These are phyloP conservation scores for Amanita subjunquillea DNA, from an alignment of 768 basidiomycete genomes.

Conservation along the genomic window DNA sequence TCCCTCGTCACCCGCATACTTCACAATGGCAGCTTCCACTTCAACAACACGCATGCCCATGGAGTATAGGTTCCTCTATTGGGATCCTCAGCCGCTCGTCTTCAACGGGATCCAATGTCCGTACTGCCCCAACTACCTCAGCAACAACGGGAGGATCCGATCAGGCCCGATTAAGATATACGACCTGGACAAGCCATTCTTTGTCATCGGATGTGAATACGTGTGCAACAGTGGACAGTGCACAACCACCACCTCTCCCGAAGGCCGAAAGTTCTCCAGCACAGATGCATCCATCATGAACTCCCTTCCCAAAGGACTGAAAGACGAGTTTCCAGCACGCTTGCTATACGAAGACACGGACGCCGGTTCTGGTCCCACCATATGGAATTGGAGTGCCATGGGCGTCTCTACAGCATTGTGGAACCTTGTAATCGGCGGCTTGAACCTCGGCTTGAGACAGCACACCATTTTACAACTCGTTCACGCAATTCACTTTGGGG, in stretches of 20 bases:
- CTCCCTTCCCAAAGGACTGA: slow-evolving; percentile 54
- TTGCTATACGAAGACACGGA: slow-evolving; percentile 49
- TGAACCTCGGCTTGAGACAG: slow-evolving; percentile 50
- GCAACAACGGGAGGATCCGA: slow-evolving; percentile 62
- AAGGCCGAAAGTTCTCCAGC: slow-evolving; percentile 60
- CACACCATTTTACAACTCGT: slow-evolving; percentile 54
- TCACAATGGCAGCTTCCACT: slow-evolving; percentile 65
- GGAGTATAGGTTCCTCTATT: slow-evolving; percentile 75
- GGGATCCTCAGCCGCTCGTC: slow-evolving; percentile 77
- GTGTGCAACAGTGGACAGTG: slow-evolving; percentile 47
- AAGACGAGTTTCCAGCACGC: slow-evolving; percentile 65
- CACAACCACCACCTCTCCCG: slow-evolving; percentile 26
- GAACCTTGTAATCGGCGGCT: slow-evolving; percentile 57
- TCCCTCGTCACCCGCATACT: slow-evolving; percentile 68
- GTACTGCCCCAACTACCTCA: slow-evolving; percentile 45
- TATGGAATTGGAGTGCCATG: slow-evolving; percentile 73
- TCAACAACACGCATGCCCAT: slow-evolving; percentile 58
- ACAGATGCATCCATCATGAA: slow-evolving; percentile 66
- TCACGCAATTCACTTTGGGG: slow-evolving; percentile 44
- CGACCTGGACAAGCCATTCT: slow-evolving; percentile 73
- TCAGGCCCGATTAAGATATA: slow-evolving; percentile 71
- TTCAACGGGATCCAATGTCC: slow-evolving; percentile 79
- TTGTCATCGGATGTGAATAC: slow-evolving; percentile 80
- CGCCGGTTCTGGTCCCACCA: slow-evolving; percentile 43
- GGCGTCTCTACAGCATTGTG: slow-evolving; percentile 64